Evolutionary conservation across 768 basidiomycete genomes (phyloP), one percentile per base, ranked within the genome.

Genomic region (Rhodotorula kratochvilovae): DNA sequence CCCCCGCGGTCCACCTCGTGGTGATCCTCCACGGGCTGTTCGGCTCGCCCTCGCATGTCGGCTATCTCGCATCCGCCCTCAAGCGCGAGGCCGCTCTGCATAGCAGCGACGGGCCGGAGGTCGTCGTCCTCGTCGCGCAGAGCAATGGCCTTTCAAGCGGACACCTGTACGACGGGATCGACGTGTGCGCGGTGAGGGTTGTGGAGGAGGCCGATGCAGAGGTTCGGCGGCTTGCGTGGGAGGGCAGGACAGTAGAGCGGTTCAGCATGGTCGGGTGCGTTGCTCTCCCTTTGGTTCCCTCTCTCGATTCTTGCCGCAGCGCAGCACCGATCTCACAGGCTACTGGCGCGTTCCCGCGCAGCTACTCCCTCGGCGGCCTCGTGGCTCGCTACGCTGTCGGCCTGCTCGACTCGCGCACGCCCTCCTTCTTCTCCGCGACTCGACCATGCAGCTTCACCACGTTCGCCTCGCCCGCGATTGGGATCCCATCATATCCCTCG

Each of bases 321-420:
- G n/a, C n/a, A n/a, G n/a, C n/a, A n/a, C n/a, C n/a, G n/a, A n/a
- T n/a, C n/a, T n/a, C n/a, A n/a, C n/a, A n/a, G n/a, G n/a, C n/a
- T n/a, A n/a, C n/a, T n/a, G n/a, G n/a, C n/a, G n/a, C n/a, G n/a
- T n/a, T n/a, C n/a, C n/a, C n/a, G n/a, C n/a, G n/a, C n/a, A 92
- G 92, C 3, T 93, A 94, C 80, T 85, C 84, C 50, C 83, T 94
- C 17, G 92, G 92, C 3, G 92, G 92, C 1, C 83, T 94, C 4
- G 82, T 94, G 16, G 86, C 89, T 27, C 87, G 92, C 27, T 92
- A 91, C 79, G 83, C 88, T 48, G 81, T 92, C 62, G 91, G 89
- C 84, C 86, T 77, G 16, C 75, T 78, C 55, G 68, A 77, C 19
- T 61, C 66, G 5, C 68, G 76, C 83, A 79, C n/a, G 19, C 69